phyloP scores from a whole-genome alignment of 2,329 filamentous ascomycete genomes.

The Bertia moriformis region DNA sequence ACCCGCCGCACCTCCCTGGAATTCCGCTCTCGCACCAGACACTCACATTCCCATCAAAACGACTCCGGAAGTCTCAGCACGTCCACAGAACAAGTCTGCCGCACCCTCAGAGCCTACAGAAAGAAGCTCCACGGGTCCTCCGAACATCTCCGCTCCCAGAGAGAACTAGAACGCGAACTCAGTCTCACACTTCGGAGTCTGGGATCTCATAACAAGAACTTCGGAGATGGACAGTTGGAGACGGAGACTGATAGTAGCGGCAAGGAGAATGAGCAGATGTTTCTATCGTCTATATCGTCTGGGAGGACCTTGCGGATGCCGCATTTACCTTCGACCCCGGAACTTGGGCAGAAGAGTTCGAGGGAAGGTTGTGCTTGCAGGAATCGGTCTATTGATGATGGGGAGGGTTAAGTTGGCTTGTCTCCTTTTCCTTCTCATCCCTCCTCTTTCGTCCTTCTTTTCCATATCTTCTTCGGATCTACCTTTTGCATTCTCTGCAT shows the following conservation, averaged over 20 bases:
- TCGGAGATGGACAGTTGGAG: conserved; percentile 14
- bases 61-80: conserved; percentile 30
- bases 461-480: too few species aligned
- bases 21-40: conserved; percentile 25
- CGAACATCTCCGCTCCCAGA: conserved; percentile 29
- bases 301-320: too few species aligned
- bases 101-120: conserved; percentile 39
- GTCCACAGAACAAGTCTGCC: conserved; percentile 41
- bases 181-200: conserved; percentile 25
- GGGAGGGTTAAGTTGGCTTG: too few species aligned
- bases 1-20: conserved; percentile 31
- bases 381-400: too few species aligned
- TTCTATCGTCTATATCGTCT: too few species aligned
- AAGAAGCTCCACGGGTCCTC: conserved; percentile 35
- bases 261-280: conserved; percentile 17
- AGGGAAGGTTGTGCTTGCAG: too few species aligned
- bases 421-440: too few species aligned
- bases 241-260: conserved; percentile 21
- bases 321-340: too few species aligned
- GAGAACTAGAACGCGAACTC: conserved; percentile 42
- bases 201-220: conserved; percentile 12
- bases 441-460: too few species aligned
- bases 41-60: conserved; percentile 11
- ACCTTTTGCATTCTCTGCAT: too few species aligned
- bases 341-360: too few species aligned